These are phyloP conservation scores for Citrus trifoliata DNA, from an alignment of 345 rosid species.

Conservation along the genomic window DNA sequence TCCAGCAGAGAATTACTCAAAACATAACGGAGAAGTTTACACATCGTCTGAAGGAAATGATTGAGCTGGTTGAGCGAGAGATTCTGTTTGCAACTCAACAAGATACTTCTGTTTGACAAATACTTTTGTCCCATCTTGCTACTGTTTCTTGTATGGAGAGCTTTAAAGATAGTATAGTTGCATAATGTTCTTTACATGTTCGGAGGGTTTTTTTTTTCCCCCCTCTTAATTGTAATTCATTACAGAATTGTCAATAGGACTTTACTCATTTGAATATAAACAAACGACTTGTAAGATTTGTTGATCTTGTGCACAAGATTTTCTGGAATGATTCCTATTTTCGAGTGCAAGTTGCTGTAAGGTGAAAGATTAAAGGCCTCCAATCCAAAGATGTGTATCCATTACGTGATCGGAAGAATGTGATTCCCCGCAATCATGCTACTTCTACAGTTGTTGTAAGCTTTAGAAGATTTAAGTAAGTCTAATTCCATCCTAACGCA, in stretches of 20 bases:
- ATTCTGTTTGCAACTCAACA: constrained; percentile 28
- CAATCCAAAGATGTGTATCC: not conserved
- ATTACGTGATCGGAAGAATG: too few species aligned
- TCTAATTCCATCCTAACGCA: too few species aligned
- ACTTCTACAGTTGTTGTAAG: too few species aligned
- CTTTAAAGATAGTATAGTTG: not conserved
- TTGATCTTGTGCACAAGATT: not conserved
- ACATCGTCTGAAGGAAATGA: constrained; percentile 47
- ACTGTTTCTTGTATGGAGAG: not conserved
- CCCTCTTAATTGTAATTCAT: not conserved
- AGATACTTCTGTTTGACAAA: constrained; percentile 6
- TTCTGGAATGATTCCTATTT: not conserved
- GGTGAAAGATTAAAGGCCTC: not conserved
- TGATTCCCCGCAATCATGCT: too few species aligned
- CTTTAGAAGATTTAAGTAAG: too few species aligned
- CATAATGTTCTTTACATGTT: not conserved
- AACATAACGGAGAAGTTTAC: constrained; percentile 61
- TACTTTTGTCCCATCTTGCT: not conserved
- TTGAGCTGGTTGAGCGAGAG: constrained; percentile 57
- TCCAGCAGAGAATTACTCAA: constrained; percentile 64
- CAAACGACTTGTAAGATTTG: not conserved
- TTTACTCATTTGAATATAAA: not conserved
- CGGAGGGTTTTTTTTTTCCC: not conserved
- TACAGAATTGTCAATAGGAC: not conserved
- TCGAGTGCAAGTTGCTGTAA: not conserved